Percentiles rank a stretch among this genome's conserved stretches.
Evolutionary conservation across 306 rosid genomes (phyloP).

Genomic region (Sicyos edulis): DNA sequence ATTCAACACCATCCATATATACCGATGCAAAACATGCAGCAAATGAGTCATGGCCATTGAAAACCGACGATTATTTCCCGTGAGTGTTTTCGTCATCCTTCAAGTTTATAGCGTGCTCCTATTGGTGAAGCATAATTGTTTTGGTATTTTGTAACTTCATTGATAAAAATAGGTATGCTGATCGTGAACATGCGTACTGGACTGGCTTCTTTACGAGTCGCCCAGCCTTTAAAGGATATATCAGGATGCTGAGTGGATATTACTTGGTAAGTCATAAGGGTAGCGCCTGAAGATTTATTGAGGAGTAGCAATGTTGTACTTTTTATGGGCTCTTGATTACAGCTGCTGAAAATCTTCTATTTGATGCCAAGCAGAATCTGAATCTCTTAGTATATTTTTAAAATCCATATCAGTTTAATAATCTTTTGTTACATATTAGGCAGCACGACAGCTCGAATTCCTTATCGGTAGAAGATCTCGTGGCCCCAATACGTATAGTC

Average conservation of each 20-base stretch:
- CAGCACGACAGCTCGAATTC: slow-evolving; percentile 66
- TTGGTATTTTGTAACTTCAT: slow-evolving; percentile 18
- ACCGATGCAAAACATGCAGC: slow-evolving; percentile 71
- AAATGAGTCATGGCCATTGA: slow-evolving; percentile 74
- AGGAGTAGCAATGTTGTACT: background rate
- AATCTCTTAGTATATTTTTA: background rate
- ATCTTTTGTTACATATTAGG: slow-evolving; percentile 36
- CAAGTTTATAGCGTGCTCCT: background rate
- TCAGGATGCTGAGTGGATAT: slow-evolving; percentile 67
- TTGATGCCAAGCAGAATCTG: background rate
- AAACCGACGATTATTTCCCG: slow-evolving; percentile 91
- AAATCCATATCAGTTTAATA: slow-evolving; percentile 6
- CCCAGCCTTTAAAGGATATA: slow-evolving; percentile 67
- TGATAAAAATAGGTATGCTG: slow-evolving; percentile 64
- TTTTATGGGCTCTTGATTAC: background rate
- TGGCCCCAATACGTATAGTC: slow-evolving; percentile 33
- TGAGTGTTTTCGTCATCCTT: slow-evolving; percentile 30
- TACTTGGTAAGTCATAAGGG: slow-evolving; percentile 51
- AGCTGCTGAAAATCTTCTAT: slow-evolving; percentile 11
- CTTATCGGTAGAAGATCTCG: slow-evolving; percentile 42
- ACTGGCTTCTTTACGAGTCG: slow-evolving; percentile 82
- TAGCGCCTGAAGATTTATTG: slow-evolving; percentile 1
- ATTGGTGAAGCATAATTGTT: background rate
- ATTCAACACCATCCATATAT: slow-evolving; percentile 88
- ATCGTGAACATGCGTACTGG: slow-evolving; percentile 60